Base-by-base conservation (phyloP, 2,329 filamentous ascomycete species). In the Calonectria pseudoturangicola region DNA sequence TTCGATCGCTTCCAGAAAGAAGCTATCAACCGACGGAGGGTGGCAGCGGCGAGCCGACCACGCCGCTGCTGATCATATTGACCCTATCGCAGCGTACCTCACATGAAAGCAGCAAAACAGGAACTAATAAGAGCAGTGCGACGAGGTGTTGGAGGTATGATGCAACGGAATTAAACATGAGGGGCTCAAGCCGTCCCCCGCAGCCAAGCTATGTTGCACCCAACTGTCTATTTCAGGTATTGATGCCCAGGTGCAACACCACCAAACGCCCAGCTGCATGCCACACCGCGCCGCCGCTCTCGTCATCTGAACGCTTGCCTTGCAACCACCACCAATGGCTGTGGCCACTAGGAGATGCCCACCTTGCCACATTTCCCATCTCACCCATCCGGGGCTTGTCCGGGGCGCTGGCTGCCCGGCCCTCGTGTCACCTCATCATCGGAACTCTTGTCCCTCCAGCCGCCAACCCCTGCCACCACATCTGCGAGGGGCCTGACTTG, bases 261-360 rank as follows among this genome's bases (percentile, higher is more conserved):
- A 72, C 73, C 66, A 30, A 63, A 70, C 60, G 51, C 41, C 43
- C 68, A 41, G 41, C 66, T 39, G 63, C 70, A 75, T 48, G 66
- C 75, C 74, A 77, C 74, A 73, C 71, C 60, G 60, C 62, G 56
- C 68, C 70, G 77, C 77, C 76, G 71, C 77, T 77, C 77, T 79
- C 77, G 77, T 79, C 77, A 79, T 79, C 74, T 75, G 72, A 63
- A 70, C 71, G 56, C 58, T 62, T 64, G 69, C 67, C 70, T 72
- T 70, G 77, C 77, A 74, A 76, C 75, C 75, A 79, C 64, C 66
- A 72, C 73, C 65, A 50, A 33, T 27, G 43, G 65, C 54, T 56
- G 60, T 50, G 70, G 60, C 73, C 73, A 78, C 71, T 72, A 71
- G 71, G 65, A 74, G 68, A 30, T 60, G 48, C 62, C 33, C 27